These are phyloP conservation scores for Boletellus ananas DNA, from an alignment of 768 basidiomycete species.

Conservation along the genomic window DNA sequence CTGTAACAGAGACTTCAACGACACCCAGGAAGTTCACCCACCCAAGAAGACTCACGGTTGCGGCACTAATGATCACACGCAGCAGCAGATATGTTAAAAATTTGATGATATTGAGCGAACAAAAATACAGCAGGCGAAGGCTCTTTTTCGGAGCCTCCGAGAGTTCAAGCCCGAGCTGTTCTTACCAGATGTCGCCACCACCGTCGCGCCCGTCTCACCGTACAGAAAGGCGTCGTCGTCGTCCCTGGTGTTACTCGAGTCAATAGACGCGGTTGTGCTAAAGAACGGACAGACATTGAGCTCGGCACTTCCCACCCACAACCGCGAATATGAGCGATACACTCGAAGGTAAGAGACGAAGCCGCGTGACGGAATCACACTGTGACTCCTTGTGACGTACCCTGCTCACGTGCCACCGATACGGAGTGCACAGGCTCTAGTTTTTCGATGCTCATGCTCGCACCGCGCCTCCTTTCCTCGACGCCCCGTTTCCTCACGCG, in stretches of 20 bases:
- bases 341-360: constrained; percentile 21
- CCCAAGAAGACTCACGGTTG: constrained; percentile 56
- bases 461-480: constrained; percentile 7
- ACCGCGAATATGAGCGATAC: constrained; percentile 15
- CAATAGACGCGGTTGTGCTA: constrained; percentile 21
- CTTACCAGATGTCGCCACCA: constrained; percentile 46
- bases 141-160: constrained; percentile 25
- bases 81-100: constrained; percentile 36
- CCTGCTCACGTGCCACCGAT: background rate
- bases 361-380: constrained; percentile 20
- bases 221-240: constrained; percentile 83
- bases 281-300: constrained; percentile 28
- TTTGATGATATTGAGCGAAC: constrained; percentile 36
- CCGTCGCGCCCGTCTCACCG: constrained; percentile 46
- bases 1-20: constrained; percentile 28
- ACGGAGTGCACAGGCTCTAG: background rate
- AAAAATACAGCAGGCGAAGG: constrained; percentile 32
- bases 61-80: constrained; percentile 48
- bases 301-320: constrained; percentile 19
- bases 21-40: constrained; percentile 20
- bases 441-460: constrained; percentile 10
- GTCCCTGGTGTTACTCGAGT: constrained; percentile 45
- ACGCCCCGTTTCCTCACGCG: constrained; percentile 29
- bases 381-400: constrained; percentile 26
- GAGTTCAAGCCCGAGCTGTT: constrained; percentile 26